These are phyloP conservation scores for Salix dunnii DNA, from an alignment of 345 rosid species.

Conservation along the genomic window DNA sequence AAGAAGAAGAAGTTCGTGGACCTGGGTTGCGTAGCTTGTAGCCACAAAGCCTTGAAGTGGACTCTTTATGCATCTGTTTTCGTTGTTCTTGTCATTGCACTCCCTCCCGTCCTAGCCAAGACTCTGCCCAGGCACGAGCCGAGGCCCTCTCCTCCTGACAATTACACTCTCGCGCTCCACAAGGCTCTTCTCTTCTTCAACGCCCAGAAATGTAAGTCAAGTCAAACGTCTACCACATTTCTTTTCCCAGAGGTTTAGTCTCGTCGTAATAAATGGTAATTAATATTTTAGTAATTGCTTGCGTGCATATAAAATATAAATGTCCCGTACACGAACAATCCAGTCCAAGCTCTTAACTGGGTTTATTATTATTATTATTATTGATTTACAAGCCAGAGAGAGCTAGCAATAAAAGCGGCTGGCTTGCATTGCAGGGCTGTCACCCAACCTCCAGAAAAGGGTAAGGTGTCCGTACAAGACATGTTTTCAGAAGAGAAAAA, in stretches of 20 bases:
- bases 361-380: not conserved
- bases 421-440: no score
- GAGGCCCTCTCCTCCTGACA: constrained; percentile 55
- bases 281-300: not conserved
- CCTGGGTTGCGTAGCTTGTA: constrained; percentile 65
- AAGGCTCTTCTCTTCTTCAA: constrained; percentile 83
- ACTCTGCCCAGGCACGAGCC: constrained; percentile 54
- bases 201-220: constrained; percentile 77
- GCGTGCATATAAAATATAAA: not conserved
- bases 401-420: not conserved
- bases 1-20: constrained; percentile 69
- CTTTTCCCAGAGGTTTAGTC: not conserved
- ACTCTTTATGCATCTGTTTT: constrained; percentile 36
- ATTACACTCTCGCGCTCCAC: constrained; percentile 71
- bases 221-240: not conserved
- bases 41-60: constrained; percentile 52
- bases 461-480: no score
- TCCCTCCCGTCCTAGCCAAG: constrained; percentile 62
- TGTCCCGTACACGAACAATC: no score
- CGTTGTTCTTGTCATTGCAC: constrained; percentile 54
- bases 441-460: no score
- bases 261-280: not conserved
- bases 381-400: not conserved
- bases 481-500: no score
- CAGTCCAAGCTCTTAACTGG: no score